phyloP scores from a whole-genome alignment of 768 basidiomycete genomes.

The Rickenella mellea region DNA sequence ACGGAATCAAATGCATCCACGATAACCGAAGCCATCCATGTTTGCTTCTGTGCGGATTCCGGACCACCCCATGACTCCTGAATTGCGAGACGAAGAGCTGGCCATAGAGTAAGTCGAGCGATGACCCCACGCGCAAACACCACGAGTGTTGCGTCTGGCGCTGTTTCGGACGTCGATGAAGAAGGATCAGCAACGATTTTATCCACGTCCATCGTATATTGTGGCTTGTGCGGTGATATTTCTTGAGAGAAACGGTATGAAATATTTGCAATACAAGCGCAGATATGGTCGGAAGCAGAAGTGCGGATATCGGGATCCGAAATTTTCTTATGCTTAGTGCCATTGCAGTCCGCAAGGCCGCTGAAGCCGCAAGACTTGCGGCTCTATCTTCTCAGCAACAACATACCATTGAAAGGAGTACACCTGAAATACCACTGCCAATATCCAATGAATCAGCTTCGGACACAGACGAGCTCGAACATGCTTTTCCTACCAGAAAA shows the following conservation, averaged over 20 bases:
- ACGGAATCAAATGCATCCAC: conserved; percentile 55
- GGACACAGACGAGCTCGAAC: conserved; percentile 4
- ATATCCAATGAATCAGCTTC: conserved; percentile 9
- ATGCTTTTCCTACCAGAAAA: conserved; percentile 18
- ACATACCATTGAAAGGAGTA: not conserved
- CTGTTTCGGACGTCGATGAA: conserved; percentile 10
- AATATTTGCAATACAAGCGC: no score
- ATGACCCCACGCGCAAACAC: conserved; percentile 84
- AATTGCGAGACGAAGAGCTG: conserved; percentile 78
- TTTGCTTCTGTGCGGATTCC: conserved; percentile 58
- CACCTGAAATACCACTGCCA: conserved; percentile 7
- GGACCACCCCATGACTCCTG: conserved; percentile 83
- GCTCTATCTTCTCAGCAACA: conserved; percentile 3
- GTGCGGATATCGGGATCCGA: not conserved
- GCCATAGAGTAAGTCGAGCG: conserved; percentile 76
- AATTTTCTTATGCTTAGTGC: conserved; percentile 55
- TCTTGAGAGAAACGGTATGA: no score
- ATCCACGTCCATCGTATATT: no score
- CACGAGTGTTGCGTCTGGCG: conserved; percentile 38
- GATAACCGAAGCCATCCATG: conserved; percentile 75
- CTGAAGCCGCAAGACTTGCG: conserved; percentile 24
- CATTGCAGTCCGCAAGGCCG: conserved; percentile 61
- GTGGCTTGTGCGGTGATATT: no score
- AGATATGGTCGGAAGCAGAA: no score
- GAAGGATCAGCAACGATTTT: no score